A percentile compares a stretch with the other conserved stretches of the same genome.
Evolutionary conservation across 257 asterid genomes (phyloP).

Genomic region (Eucommia ulmoides): DNA sequence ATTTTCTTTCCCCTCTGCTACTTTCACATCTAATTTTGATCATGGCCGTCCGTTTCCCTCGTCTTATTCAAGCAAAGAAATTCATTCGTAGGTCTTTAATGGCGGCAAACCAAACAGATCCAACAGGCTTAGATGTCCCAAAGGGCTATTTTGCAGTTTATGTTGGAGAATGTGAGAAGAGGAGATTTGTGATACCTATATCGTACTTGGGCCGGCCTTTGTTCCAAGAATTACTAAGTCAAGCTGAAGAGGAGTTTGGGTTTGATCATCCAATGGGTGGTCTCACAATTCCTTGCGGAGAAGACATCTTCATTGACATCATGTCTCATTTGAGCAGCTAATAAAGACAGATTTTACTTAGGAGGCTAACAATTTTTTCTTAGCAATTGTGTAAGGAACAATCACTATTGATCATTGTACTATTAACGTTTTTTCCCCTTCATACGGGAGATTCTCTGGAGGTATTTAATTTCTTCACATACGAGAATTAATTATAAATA

Average conservation of each 20-base stretch:
- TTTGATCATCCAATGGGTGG: constrained; percentile 23
- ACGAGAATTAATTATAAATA: no score
- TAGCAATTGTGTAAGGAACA: no score
- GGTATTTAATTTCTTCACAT: no score
- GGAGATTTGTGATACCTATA: constrained; percentile 18
- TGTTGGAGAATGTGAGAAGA: constrained; percentile 21
- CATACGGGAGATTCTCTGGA: no score
- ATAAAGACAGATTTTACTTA: neutral
- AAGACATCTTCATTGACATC: constrained; percentile 11
- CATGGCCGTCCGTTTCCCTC: neutral
- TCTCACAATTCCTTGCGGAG: constrained; percentile 23
- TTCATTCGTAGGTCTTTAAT: neutral
- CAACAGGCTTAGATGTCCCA: constrained; percentile 12
- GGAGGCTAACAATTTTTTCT: neutral
- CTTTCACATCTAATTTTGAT: no score
- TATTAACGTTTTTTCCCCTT: no score
- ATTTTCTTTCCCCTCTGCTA: no score
- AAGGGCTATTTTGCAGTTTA: constrained; percentile 26
- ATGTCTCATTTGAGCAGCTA: constrained; percentile 5
- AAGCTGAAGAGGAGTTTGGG: constrained; percentile 28
- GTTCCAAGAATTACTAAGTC: constrained; percentile 21
- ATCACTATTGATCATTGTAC: no score
- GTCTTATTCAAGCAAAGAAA: neutral
- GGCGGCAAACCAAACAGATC: neutral
- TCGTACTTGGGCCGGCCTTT: constrained; percentile 15